Conservation (phyloP, 2,329 filamentous ascomycete genomes). For the Colletotrichum sidae region DNA sequence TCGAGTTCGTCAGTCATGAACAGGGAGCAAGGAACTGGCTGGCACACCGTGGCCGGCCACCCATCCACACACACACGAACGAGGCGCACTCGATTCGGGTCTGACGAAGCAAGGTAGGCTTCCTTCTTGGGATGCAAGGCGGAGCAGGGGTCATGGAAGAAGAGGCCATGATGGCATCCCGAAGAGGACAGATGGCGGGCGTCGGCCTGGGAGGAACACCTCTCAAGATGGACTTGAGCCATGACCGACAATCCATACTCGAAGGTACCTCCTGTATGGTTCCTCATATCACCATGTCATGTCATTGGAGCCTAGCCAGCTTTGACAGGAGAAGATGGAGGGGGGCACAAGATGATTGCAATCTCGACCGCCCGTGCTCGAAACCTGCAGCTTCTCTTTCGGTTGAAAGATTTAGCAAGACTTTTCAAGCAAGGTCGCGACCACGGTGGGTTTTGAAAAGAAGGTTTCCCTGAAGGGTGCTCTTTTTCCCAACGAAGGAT, state of each 20-base stretch:
- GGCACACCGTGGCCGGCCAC: conserved; percentile 3
- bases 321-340: too few relatives aligned
- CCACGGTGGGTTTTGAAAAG: not conserved
- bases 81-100: conserved; percentile 34
- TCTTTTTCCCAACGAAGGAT: not conserved
- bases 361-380: conserved; percentile 9
- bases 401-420: too few relatives aligned
- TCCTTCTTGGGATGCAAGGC: conserved; percentile 33
- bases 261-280: too few relatives aligned
- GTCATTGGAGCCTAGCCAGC: too few relatives aligned
- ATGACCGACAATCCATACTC: too few relatives aligned
- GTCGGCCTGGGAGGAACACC: not conserved
- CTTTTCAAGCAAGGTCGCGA: not conserved
- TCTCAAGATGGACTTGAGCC: too few relatives aligned
- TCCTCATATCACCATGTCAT: too few relatives aligned
- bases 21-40: too few relatives aligned
- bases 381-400: not conserved
- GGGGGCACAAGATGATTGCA: not conserved
- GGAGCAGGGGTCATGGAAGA: conserved; percentile 21
- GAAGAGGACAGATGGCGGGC: not conserved
- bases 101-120: conserved; percentile 31
- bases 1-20: conserved; percentile 7
- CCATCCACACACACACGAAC: conserved; percentile 23
- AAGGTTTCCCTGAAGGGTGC: conserved; percentile 4
- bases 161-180: conserved; percentile 22